Evolutionary conservation across 2,329 filamentous ascomycete genomes (phyloP), one percentile per base, ranked within the genome.

Genomic region (Pseudodiploospora longispora): DNA sequence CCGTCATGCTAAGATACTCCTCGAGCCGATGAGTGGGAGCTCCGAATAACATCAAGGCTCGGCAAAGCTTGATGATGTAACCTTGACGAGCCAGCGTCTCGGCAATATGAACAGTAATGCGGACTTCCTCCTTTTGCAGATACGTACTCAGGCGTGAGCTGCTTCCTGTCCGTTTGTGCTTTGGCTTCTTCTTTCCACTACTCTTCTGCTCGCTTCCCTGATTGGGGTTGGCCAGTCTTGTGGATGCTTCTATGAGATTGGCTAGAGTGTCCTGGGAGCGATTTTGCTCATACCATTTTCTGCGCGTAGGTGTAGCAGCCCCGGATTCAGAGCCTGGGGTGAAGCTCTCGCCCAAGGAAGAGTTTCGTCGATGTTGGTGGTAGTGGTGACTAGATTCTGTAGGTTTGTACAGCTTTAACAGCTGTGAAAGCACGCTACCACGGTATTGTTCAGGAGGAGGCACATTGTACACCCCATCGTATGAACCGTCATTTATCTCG

Each of bases 21-120:
- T 95, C 90, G 7, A 95, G 69, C 6, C 90, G 80, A 66, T 96
- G 90, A 0, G 88, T 94, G 0, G 90, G 90, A 0, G 90, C 90
- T 10, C 90, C 90, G 51, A 85, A 95, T 49, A 80, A 72, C 88
- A 96, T 95, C 48, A 95, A 66, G 1, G 86, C 85, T 36, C 81
- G 80, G 61, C 89, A 95, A 4, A 96, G 76, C 57, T 84, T 87
- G 50, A 90, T 77, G 41, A 95, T 76, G 60, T 94, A 95, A 50
- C 80, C 79, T 55, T 95, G 88, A 3, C 88, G 78, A 33, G 81
- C 80, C 10, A 95, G 72, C 2, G 83, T 90, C 52, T 80, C 71
- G 29, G 78, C 77, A 50, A 82, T 81, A 55, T 73, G 69, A 10
- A 71, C 57, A 1, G 69, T 71, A 43, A 72, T 72, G 8, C 67